A percentile compares a stretch with the other conserved stretches of the same genome.
Conservation (phyloP, 2,329 filamentous ascomycete species). For the Xenoacremonium recifei region DNA sequence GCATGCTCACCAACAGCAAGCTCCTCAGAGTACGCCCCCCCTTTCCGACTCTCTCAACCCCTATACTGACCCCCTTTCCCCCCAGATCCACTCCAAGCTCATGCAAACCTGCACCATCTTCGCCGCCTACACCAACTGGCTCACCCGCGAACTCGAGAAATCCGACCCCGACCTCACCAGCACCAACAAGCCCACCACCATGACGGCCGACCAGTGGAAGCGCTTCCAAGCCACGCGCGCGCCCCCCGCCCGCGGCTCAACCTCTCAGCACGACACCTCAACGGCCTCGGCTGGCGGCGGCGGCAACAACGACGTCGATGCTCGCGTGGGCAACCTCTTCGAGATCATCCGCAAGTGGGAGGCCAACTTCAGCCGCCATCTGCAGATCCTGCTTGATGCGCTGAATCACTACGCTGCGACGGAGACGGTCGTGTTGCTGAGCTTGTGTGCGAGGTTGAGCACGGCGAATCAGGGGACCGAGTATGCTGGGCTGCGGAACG, state of each 20-base stretch:
- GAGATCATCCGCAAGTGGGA: conserved; percentile 92
- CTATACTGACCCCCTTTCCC: conserved; percentile 10
- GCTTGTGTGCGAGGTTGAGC: conserved; percentile 78
- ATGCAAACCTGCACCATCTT: conserved; percentile 96
- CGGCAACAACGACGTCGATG: conserved; percentile 35
- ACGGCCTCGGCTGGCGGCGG: conserved; percentile 33
- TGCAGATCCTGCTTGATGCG: conserved; percentile 91
- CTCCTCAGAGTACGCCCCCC: conserved; percentile 69
- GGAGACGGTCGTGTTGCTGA: conserved; percentile 90
- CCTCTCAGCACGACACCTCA: conserved; percentile 31
- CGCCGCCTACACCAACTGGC: conserved; percentile 81
- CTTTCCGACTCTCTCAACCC: not conserved
- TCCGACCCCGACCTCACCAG: conserved; percentile 75
- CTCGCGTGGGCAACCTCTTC: conserved; percentile 71
- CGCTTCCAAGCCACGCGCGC: conserved; percentile 52
- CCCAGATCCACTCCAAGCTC: conserved; percentile 96
- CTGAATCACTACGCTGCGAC: conserved; percentile 97
- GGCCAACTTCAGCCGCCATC: conserved; percentile 84
- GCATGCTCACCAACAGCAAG: conserved; percentile 97
- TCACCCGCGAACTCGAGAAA: conserved; percentile 80
- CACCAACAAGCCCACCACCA: conserved; percentile 56
- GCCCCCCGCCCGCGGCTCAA: conserved; percentile 37
- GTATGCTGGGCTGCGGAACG: conserved; percentile 57
- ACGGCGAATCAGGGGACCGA: conserved; percentile 77
- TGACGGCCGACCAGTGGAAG: conserved; percentile 61